Evolutionary conservation across 2,329 filamentous ascomycete genomes (phyloP), one percentile per base, ranked within the genome.

Genomic region (Fusarium chlamydosporum): DNA sequence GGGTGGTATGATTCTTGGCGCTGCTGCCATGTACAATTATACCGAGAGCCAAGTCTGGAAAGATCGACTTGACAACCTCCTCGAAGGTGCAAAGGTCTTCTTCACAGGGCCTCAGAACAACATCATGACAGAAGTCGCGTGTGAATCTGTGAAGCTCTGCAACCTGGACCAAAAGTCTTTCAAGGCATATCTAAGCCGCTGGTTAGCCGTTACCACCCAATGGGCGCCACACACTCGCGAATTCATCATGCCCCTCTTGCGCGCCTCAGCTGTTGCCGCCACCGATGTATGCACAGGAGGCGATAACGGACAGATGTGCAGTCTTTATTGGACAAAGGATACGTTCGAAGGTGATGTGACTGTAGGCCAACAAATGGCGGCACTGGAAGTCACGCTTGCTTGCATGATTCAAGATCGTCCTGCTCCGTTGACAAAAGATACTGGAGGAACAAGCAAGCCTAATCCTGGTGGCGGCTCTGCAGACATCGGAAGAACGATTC

Each of bases 361-460:
- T 8, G 85, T 92, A 3, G 90, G 90, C 7, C 89, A 92, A 76
- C 89, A 92, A 77, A 92, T 92, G 90, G 84, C 87, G 2, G 89
- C 87, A 4, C 80, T 92, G 76, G 88, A 91, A 72, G 82, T 91
- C 11, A 84, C 91, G 8, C 83, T 92, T 45, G 84, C 85, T 37
- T 89, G 87, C 71, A 82, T 90, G 76, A 85, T 91, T 50, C 71
- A 81, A 35, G 65, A 82, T 8, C 79, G 79, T 11, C 58, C 71
- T 1, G 75, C 78, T 2, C 83, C 85, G 0, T 78, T 85, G 40
- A 86, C 84, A 6, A 77, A 82, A 27, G 72, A 79, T 6, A 87
- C 79, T 2, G 90, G 90, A 51, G 90, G 90, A 26, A 91, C 83
- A 15, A 87, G 84, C 64, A 74, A 76, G 41, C 83, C 84, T 15